These are phyloP conservation scores for Penicillium maclennaniae DNA, from an alignment of 495 filamentous ascomycete species.

Conservation along the genomic window DNA sequence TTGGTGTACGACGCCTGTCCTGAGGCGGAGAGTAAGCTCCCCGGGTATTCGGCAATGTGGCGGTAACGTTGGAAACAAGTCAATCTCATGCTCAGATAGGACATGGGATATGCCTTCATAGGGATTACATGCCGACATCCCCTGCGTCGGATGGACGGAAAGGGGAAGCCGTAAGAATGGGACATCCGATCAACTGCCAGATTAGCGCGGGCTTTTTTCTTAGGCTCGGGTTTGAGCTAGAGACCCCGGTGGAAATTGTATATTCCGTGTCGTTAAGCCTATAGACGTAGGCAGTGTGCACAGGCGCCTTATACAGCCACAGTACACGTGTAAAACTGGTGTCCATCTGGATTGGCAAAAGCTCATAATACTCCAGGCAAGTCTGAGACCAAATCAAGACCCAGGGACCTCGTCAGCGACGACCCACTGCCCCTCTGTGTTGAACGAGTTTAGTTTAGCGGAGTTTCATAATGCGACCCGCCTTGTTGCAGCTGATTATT, in stretches of 20 bases:
- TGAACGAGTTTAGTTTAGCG: conserved; percentile 12
- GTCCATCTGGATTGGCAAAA: neutral
- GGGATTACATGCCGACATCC: conserved; percentile 6
- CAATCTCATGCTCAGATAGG: neutral
- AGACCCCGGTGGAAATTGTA: neutral
- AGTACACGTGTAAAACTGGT: neutral
- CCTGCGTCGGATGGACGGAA: conserved; percentile 22
- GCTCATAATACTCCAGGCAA: neutral
- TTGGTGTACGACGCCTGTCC: neutral
- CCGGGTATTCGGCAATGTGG: conserved; percentile 4
- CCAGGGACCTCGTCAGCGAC: conserved; percentile 20
- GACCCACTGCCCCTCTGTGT: conserved; percentile 8
- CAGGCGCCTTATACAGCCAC: neutral
- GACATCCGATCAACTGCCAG: conserved; percentile 16
- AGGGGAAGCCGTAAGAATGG: conserved; percentile 19
- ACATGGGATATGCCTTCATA: neutral
- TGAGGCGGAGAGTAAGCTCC: neutral
- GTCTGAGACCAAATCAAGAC: neutral
- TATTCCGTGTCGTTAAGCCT: neutral
- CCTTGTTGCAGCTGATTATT: conserved; percentile 1
- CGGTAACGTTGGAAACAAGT: neutral
- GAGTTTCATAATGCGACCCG: conserved; percentile 27
- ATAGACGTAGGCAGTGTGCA: neutral
- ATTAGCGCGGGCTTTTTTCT: conserved; percentile 1
- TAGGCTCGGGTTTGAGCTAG: neutral